These are phyloP conservation scores for Beauveria australis DNA, from an alignment of 2,329 filamentous ascomycete species.

Conservation along the genomic window DNA sequence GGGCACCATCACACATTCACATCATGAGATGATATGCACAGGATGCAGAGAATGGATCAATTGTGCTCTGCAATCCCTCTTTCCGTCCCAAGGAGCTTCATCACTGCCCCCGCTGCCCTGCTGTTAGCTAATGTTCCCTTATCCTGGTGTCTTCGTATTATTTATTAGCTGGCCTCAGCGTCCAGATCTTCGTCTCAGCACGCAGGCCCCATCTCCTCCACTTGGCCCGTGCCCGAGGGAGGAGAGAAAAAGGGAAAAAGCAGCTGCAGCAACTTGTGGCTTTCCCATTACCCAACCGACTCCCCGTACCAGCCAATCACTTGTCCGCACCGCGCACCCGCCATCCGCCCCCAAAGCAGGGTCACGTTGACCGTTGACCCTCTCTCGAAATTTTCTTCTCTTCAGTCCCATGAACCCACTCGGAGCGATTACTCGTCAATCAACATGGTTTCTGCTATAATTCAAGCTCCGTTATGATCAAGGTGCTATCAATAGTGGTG, in stretches of 20 bases:
- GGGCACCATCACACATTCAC: too few species aligned
- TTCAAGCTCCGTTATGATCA: background rate
- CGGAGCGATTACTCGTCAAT: background rate
- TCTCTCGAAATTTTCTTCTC: constrained; percentile 1
- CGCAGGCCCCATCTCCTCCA: too few species aligned
- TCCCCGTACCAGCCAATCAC: constrained; percentile 1
- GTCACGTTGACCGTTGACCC: constrained; percentile 9
- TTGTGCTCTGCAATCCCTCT: too few species aligned
- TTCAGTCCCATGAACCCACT: background rate
- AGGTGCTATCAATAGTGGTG: background rate
- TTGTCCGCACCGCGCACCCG: background rate
- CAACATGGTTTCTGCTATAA: too few species aligned
- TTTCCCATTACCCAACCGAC: constrained; percentile 8
- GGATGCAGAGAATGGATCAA: too few species aligned
- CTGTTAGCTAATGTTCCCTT: too few species aligned
- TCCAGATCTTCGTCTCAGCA: too few species aligned
- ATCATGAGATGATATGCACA: too few species aligned
- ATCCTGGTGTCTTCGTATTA: background rate
- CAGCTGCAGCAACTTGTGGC: background rate
- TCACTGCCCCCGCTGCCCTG: too few species aligned
- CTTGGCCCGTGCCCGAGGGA: too few species aligned
- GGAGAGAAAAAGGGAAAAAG: background rate
- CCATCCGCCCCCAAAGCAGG: background rate
- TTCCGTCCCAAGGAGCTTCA: too few species aligned
- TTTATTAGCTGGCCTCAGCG: too few species aligned